Conservation (phyloP, 257 asterid species). For the Rubia yunnanensis region DNA sequence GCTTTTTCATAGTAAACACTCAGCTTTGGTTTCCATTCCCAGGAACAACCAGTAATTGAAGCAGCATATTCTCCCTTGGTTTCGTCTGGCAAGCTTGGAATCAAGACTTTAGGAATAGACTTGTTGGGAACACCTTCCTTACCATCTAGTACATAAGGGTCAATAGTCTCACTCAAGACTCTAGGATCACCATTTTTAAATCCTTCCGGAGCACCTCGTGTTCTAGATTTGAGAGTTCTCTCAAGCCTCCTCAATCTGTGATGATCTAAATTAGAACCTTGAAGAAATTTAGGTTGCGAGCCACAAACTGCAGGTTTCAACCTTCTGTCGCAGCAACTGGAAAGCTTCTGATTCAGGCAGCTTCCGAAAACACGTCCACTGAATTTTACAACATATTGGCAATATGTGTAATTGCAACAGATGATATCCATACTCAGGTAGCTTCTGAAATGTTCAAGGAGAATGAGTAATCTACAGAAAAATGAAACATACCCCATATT, state of each 20-base stretch:
- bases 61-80: slow-evolving; percentile 43
- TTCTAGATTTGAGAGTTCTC: slow-evolving; percentile 11
- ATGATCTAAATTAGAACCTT: slow-evolving; percentile 20
- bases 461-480: slow-evolving; percentile 12
- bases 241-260: slow-evolving; percentile 22
- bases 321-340: slow-evolving; percentile 20
- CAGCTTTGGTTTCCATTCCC: slow-evolving; percentile 89
- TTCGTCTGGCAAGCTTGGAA: slow-evolving; percentile 73
- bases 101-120: slow-evolving; percentile 48
- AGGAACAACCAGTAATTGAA: slow-evolving; percentile 44
- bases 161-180: slow-evolving; percentile 31
- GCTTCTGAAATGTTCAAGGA: slow-evolving; percentile 34
- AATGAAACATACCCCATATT: background rate
- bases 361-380: slow-evolving; percentile 18
- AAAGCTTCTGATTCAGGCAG: slow-evolving; percentile 24
- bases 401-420: slow-evolving; percentile 35
- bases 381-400: slow-evolving; percentile 24
- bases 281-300: slow-evolving; percentile 17
- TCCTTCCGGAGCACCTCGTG: slow-evolving; percentile 26
- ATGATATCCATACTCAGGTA: slow-evolving; percentile 46
- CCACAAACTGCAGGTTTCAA: slow-evolving; percentile 13
- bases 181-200: slow-evolving; percentile 28
- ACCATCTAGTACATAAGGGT: slow-evolving; percentile 44
- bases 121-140: slow-evolving; percentile 26
- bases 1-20: slow-evolving; percentile 73